Conservation (phyloP, 257 asterid species). For the Petrea volubilis region DNA sequence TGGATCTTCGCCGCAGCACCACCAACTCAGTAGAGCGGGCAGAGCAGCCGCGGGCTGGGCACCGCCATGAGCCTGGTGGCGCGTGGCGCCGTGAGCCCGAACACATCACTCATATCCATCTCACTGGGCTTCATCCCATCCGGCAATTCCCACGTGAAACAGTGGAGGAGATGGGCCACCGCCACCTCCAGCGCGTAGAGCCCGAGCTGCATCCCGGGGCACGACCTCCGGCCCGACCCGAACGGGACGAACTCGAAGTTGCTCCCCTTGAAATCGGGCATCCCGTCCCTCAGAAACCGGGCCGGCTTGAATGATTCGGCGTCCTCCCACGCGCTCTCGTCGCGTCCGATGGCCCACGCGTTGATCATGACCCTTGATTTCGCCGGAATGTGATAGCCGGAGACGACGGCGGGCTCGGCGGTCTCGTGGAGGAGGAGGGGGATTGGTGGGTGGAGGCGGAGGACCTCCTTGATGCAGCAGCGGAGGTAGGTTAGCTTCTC, state of each 20-base stretch:
- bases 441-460: slow-evolving; percentile 92
- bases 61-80: slow-evolving; percentile 76
- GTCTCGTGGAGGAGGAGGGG: slow-evolving; percentile 96
- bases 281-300: slow-evolving; percentile 51
- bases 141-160: slow-evolving; percentile 86
- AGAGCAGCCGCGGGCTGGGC: slow-evolving; percentile 63
- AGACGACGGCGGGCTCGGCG: slow-evolving; percentile 49
- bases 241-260: slow-evolving; percentile 83
- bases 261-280: slow-evolving; percentile 66
- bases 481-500: slow-evolving; percentile 64
- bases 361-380: slow-evolving; percentile 70
- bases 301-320: slow-evolving; percentile 58
- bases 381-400: slow-evolving; percentile 72
- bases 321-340: slow-evolving; percentile 68
- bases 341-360: slow-evolving; percentile 88
- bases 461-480: slow-evolving; percentile 73
- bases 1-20: neutral
- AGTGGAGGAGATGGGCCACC: slow-evolving; percentile 78
- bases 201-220: slow-evolving; percentile 99
- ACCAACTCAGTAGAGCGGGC: slow-evolving; percentile 47
- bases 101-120: slow-evolving; percentile 67
- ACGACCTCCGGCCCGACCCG: slow-evolving; percentile 92
- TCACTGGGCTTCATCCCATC: slow-evolving; percentile 87
- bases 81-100: slow-evolving; percentile 85
- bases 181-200: slow-evolving; percentile 74